Evolutionary conservation across 495 filamentous ascomycete genomes (phyloP).

Genomic region (Xylaria telfairii): DNA sequence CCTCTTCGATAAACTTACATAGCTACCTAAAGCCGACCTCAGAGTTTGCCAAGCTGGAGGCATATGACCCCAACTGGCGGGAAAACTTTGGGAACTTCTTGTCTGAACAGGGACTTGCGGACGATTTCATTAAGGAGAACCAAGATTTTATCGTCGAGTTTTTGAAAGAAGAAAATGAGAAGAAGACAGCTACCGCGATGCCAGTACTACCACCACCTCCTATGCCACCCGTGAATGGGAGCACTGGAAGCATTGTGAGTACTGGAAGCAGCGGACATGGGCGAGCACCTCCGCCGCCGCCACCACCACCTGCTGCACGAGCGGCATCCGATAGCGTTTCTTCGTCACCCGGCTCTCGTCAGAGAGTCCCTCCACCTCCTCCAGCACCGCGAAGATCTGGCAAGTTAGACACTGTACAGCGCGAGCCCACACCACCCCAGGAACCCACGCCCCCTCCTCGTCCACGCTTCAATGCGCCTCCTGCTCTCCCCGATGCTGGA

Average conservation of each 20-base stretch:
- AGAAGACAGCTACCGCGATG: slow-evolving; percentile 32
- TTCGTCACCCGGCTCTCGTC: slow-evolving; percentile 36
- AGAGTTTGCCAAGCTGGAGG: slow-evolving; percentile 74
- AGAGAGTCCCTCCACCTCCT: slow-evolving; percentile 73
- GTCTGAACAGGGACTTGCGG: slow-evolving; percentile 83
- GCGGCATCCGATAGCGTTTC: slow-evolving; percentile 54
- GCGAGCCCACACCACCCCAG: slow-evolving; percentile 62
- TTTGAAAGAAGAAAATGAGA: slow-evolving; percentile 74
- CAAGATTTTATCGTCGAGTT: slow-evolving; percentile 95
- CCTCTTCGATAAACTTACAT: slow-evolving; percentile 49
- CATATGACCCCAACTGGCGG: slow-evolving; percentile 82
- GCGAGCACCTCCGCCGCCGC: slow-evolving; percentile 65
- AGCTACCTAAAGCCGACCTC: slow-evolving; percentile 45
- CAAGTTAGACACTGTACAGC: slow-evolving; percentile 46
- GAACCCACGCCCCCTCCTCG: slow-evolving; percentile 59
- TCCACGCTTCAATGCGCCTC: slow-evolving; percentile 78
- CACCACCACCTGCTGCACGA: slow-evolving; percentile 64
- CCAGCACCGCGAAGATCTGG: slow-evolving; percentile 72
- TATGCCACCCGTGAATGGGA: slow-evolving; percentile 46
- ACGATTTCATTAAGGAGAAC: slow-evolving; percentile 90
- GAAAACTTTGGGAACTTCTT: slow-evolving; percentile 82
- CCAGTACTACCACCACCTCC: slow-evolving; percentile 66
- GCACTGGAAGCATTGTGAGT: slow-evolving; percentile 25
- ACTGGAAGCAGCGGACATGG: slow-evolving; percentile 28
- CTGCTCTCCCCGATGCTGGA: slow-evolving; percentile 84